These are phyloP conservation scores for Sugiyamaella japonica DNA, from an alignment of 1,139 yeast genomes.

Conservation along the genomic window DNA sequence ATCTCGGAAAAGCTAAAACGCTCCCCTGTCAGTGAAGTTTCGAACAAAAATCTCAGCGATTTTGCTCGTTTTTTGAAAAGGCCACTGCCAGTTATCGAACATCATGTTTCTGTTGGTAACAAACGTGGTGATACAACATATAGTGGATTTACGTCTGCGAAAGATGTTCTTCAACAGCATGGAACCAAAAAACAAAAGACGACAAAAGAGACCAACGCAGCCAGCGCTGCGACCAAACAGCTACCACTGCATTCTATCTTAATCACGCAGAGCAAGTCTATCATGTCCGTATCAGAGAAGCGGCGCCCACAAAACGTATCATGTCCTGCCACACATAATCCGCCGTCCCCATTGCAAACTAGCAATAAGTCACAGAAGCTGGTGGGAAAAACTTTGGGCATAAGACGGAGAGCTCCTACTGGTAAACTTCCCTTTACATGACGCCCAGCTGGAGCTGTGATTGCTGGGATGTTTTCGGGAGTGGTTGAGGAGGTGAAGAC, in stretches of 20 bases:
- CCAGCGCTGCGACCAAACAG: neutral
- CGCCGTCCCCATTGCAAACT: too few relatives aligned
- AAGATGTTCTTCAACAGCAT: neutral
- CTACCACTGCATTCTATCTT: neutral
- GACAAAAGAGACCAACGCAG: neutral
- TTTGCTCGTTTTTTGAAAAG: conserved; percentile 14
- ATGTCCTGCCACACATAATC: too few relatives aligned
- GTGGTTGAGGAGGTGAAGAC: too few relatives aligned
- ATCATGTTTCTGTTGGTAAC: neutral
- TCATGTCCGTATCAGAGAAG: neutral
- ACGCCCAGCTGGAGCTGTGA: neutral
- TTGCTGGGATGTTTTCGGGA: too few relatives aligned
- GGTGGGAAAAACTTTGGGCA: neutral
- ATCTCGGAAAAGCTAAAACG: neutral
- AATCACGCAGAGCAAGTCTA: neutral
- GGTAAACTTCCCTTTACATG: neutral
- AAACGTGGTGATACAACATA: conserved; percentile 1
- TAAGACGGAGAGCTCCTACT: neutral
- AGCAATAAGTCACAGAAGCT: neutral
- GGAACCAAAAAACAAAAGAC: neutral
- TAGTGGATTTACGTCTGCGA: conserved; percentile 1
- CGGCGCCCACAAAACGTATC: neutral
- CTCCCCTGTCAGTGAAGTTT: neutral
- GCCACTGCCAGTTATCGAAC: neutral
- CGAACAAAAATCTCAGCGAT: neutral